Conservation (phyloP, 2,329 filamentous ascomycete genomes). For the Shiraia bambusicola region DNA sequence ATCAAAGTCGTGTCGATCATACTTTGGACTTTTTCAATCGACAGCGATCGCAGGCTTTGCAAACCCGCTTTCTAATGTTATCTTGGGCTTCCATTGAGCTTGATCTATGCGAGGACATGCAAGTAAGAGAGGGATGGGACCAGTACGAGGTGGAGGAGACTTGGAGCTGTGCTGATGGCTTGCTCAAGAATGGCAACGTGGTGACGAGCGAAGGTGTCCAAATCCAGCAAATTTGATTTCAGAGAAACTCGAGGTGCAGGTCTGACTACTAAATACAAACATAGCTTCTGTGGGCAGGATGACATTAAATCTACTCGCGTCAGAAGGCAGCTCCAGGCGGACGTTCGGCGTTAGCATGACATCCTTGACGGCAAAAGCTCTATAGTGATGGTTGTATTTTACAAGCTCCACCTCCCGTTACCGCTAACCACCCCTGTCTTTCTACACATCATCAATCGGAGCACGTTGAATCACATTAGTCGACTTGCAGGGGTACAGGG, state of each 20-base stretch:
- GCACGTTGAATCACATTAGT: conserved; percentile 40
- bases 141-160: background rate
- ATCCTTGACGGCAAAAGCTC: conserved; percentile 18
- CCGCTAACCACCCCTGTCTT: conserved; percentile 30
- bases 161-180: background rate
- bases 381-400: conserved; percentile 36
- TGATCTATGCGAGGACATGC: conserved; percentile 40
- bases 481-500: conserved; percentile 31
- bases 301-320: conserved; percentile 45
- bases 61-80: conserved; percentile 61
- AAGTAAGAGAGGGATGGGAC: conserved; percentile 1
- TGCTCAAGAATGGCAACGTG: conserved; percentile 1
- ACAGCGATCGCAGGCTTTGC: conserved; percentile 68
- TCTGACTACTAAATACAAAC: conserved; percentile 31
- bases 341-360: conserved; percentile 39
- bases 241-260: conserved; percentile 21
- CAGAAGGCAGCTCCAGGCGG: conserved; percentile 41
- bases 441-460: conserved; percentile 36
- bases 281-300: conserved; percentile 35
- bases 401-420: conserved; percentile 22
- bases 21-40: conserved; percentile 68
- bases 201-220: conserved; percentile 4
- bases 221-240: conserved; percentile 7
- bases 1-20: conserved; percentile 17
- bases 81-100: conserved; percentile 47